These are phyloP conservation scores for Vachellia pachyceras DNA, from an alignment of 306 rosid genomes.

Conservation along the genomic window DNA sequence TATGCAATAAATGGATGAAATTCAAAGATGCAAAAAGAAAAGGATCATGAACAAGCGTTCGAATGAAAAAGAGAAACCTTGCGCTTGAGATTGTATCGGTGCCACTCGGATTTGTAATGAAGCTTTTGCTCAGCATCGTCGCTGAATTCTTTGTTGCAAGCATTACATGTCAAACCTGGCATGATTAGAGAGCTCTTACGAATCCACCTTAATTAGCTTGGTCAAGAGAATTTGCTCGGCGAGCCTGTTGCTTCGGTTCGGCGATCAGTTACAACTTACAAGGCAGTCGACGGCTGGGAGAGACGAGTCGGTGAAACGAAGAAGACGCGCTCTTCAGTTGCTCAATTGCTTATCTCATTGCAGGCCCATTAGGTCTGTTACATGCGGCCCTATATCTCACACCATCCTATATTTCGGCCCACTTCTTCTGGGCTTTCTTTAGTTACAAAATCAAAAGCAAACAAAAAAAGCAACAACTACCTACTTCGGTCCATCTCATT, in stretches of 20 bases:
- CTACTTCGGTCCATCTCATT: no score
- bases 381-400: neutral
- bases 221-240: neutral
- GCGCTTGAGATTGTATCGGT: constrained; percentile 99
- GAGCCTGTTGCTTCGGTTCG: neutral
- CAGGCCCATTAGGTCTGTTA: neutral
- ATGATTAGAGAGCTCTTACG: constrained; percentile 36
- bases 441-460: no score
- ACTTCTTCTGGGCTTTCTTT: neutral
- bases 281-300: constrained; percentile 30
- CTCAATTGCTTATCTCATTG: constrained; percentile 3
- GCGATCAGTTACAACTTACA: neutral
- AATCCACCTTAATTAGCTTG: neutral
- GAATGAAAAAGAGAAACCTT: constrained; percentile 53
- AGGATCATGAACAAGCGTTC: neutral
- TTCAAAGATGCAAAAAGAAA: neutral
- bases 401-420: neutral
- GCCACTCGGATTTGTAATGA: constrained; percentile 99
- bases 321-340: neutral
- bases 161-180: constrained; percentile 79
- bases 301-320: constrained; percentile 42
- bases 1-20: neutral
- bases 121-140: constrained; percentile 73
- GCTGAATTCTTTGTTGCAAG: constrained; percentile 86
- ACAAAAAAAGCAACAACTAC: no score